Evolutionary conservation across 2,329 filamentous ascomycete species (phyloP).

Genomic region (Neobulgaria alba): DNA sequence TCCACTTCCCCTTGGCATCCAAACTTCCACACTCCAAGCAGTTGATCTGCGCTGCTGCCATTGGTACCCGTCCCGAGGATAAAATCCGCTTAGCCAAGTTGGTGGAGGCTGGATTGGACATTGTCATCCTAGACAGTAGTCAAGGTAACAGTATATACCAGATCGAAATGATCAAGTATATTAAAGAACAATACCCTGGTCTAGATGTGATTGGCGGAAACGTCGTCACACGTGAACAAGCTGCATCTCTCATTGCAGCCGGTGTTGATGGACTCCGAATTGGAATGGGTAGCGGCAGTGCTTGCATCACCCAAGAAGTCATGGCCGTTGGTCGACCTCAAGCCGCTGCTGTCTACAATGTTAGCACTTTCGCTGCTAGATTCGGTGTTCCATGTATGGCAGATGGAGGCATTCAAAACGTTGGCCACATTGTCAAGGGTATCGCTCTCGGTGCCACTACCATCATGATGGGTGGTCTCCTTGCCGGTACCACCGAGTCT

Average conservation of each 20-base stretch:
- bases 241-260: conserved; percentile 81
- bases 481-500: conserved; percentile 95
- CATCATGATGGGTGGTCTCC: conserved; percentile 98
- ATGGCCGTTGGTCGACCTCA: conserved; percentile 98
- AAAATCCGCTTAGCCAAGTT: conserved; percentile 78
- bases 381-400: conserved; percentile 98
- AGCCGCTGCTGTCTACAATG: conserved; percentile 84
- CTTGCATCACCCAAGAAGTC: conserved; percentile 98
- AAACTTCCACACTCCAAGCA: conserved; percentile 97
- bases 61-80: conserved; percentile 91
- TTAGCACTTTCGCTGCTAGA: conserved; percentile 78
- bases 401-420: conserved; percentile 95
- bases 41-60: conserved; percentile 87
- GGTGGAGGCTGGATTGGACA: conserved; percentile 88
- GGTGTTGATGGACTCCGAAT: conserved; percentile 95
- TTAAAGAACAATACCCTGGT: conserved; percentile 76
- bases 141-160: conserved; percentile 99
- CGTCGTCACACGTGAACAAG: conserved; percentile 95
- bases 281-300: conserved; percentile 96
- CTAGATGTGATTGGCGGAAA: conserved; percentile 97
- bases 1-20: conserved; percentile 91
- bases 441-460: conserved; percentile 88
- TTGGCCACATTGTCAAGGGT: conserved; percentile 98
- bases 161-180: conserved; percentile 95
- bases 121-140: conserved; percentile 90